Evolutionary conservation across 2,329 filamentous ascomycete species (phyloP), one percentile per base, ranked within the genome.

Genomic region (Mollisia scopiformis): DNA sequence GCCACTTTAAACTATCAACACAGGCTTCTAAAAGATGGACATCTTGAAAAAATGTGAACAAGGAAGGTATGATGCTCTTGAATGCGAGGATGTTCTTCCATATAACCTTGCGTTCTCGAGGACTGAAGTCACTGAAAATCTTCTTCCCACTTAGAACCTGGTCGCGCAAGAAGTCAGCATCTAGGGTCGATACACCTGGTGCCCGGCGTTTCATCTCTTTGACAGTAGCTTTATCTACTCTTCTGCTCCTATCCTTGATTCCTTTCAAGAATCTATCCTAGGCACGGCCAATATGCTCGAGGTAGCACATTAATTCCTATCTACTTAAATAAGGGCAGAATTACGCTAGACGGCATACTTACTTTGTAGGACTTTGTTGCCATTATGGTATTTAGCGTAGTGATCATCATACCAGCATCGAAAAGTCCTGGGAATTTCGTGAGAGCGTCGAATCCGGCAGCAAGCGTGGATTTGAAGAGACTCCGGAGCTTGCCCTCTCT

Each of bases 281-380:
- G 47, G 30, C 41, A 19, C 47, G 50, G 7, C 39, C 13, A 39
- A 63, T 64, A 43, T 61, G 21, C 6, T 59, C 60, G 11, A 23
- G 19, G 37, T 62, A 59, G 62, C 79, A 10, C 16, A n/a, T 43
- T 31, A 62, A 58, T 54, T 54, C 55, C 59, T 62, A 57, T 41
- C n/a, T 52, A n/a, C 28, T n/a, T n/a, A n/a, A n/a, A n/a, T n/a
- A 33, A 62, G 52, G 14, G 19, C 14, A 47, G 6, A 13, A 39
- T 8, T n/a, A 39, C 10, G n/a, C 16, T 6, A 39, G n/a, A 8
- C 52, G 25, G n/a, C 35, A 41, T 35, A 59, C 62, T 53, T 7
- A 62, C 55, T 59, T 64, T 49, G 27, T 58, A 57, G 43, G 52
- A 60, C 46, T 47, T 63, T 21, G 49, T 63, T 13, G 61, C 58